Percentiles rank a stretch among this genome's conserved stretches.
These are phyloP conservation scores for Ramalina peruviana DNA, from an alignment of 495 filamentous ascomycete species.

Conservation along the genomic window DNA sequence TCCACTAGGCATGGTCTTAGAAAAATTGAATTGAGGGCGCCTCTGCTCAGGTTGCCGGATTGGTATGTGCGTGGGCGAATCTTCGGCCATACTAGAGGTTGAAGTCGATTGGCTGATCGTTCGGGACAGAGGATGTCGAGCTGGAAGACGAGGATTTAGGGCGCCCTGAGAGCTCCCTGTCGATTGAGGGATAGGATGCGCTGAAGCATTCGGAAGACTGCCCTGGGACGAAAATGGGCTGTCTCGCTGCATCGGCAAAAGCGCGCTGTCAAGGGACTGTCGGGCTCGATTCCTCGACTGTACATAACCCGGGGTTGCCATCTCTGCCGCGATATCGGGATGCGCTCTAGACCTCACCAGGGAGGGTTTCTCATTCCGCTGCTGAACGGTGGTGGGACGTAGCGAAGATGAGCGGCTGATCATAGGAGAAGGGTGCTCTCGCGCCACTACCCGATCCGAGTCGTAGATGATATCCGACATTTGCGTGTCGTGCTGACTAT, in stretches of 20 bases:
- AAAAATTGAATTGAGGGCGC: conserved; percentile 50
- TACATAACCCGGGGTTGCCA: conserved; percentile 32
- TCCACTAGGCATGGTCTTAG: conserved; percentile 66
- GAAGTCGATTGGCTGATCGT: conserved; percentile 76
- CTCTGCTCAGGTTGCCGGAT: conserved; percentile 38
- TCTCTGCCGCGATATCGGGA: conserved; percentile 27
- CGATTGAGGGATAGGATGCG: conserved; percentile 30
- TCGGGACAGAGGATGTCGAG: conserved; percentile 75
- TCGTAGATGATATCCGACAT: conserved; percentile 16
- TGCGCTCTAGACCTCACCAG: conserved; percentile 33
- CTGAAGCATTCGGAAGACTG: conserved; percentile 40
- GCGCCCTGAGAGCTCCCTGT: conserved; percentile 11
- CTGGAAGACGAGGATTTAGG: conserved; percentile 23
- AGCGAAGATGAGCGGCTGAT: conserved; percentile 52
- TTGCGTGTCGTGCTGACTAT: conserved; percentile 8
- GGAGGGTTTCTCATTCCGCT: conserved; percentile 53
- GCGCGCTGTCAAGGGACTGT: conserved; percentile 60
- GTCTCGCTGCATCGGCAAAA: conserved; percentile 43
- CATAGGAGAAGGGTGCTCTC: conserved; percentile 25
- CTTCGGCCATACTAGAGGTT: conserved; percentile 57
- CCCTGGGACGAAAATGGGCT: conserved; percentile 45
- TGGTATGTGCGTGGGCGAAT: conserved; percentile 57
- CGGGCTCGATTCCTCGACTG: conserved; percentile 43
- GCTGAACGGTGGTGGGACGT: conserved; percentile 75
- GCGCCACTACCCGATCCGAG: conserved; percentile 10